phyloP scores from a whole-genome alignment of 2,329 filamentous ascomycete species.

The Colletotrichum sp. region DNA sequence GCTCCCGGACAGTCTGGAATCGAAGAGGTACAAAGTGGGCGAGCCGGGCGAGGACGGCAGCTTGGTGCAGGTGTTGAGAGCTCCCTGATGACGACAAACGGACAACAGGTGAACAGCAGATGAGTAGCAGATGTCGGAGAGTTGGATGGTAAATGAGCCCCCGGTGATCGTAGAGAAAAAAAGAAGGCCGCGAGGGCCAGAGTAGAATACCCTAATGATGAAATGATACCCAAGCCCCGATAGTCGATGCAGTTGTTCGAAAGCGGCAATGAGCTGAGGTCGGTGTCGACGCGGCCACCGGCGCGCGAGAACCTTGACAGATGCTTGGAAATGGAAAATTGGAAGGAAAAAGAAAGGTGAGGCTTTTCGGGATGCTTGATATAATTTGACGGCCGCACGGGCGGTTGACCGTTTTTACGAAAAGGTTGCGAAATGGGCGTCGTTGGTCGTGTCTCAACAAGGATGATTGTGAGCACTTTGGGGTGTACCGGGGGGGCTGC shows the following conservation, averaged over 20 bases:
- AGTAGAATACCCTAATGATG: background rate
- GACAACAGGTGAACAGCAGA: background rate
- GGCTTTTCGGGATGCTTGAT: background rate
- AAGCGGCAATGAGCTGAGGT: background rate
- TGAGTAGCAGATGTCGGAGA: background rate
- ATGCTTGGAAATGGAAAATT: background rate
- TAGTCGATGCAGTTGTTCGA: background rate
- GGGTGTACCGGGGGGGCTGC: background rate
- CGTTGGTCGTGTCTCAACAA: background rate
- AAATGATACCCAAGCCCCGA: slow-evolving; percentile 10
- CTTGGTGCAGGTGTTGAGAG: background rate
- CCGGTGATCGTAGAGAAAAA: background rate
- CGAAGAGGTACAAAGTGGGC: slow-evolving; percentile 9
- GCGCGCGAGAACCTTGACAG: background rate
- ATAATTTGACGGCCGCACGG: background rate
- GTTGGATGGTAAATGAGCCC: background rate
- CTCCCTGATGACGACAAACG: background rate
- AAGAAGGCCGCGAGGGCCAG: background rate
- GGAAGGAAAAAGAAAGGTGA: slow-evolving; percentile 5
- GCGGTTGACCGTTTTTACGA: background rate
- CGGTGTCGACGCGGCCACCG: background rate
- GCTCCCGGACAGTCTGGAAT: background rate
- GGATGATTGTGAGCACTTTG: background rate
- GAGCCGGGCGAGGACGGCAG: slow-evolving; percentile 3
- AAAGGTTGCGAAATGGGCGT: background rate